phyloP scores from a whole-genome alignment of 2,329 filamentous ascomycete genomes.

The Trichoderma asperellum region DNA sequence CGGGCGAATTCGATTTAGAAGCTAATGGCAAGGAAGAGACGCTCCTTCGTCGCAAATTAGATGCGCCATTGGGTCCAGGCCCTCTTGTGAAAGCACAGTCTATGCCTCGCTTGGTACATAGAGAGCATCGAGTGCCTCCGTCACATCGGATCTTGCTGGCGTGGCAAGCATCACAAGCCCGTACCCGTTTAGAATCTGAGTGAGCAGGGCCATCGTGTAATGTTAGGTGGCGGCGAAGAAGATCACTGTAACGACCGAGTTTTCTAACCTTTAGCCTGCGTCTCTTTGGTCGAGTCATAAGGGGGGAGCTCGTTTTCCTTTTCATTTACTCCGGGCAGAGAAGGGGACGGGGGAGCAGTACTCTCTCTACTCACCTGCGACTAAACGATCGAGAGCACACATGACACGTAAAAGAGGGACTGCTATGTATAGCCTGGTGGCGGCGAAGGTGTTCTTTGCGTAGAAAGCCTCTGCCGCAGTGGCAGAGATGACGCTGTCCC shows the following conservation, averaged over 20 bases:
- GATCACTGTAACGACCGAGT: slow-evolving; percentile 37
- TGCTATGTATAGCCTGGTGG: slow-evolving; percentile 46
- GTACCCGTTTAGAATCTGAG: slow-evolving; percentile 42
- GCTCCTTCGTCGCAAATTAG: background rate
- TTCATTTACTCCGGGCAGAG: background rate
- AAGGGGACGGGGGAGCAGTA: background rate
- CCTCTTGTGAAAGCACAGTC: slow-evolving; percentile 40
- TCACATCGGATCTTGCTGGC: slow-evolving; percentile 52
- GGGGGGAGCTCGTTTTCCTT: background rate
- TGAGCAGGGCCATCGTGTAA: slow-evolving; percentile 41
- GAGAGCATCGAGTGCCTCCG: slow-evolving; percentile 45
- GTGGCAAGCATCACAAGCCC: slow-evolving; percentile 50
- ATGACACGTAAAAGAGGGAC: slow-evolving; percentile 42
- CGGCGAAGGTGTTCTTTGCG: slow-evolving; percentile 47
- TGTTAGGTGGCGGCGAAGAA: slow-evolving; percentile 45
- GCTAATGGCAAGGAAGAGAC: slow-evolving; percentile 1
- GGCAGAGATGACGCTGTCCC: slow-evolving; percentile 42
- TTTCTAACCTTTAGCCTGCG: slow-evolving; percentile 10
- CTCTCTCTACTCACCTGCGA: slow-evolving; percentile 41
- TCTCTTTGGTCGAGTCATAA: slow-evolving; percentile 11
- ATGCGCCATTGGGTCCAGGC: background rate
- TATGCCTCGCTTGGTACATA: slow-evolving; percentile 46
- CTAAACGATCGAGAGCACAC: slow-evolving; percentile 47
- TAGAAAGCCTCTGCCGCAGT: slow-evolving; percentile 47
- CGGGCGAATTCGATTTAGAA: background rate